Evolutionary conservation across 352 stramenopile genomes (phyloP).

Genomic region (Blastocystis sp.): DNA sequence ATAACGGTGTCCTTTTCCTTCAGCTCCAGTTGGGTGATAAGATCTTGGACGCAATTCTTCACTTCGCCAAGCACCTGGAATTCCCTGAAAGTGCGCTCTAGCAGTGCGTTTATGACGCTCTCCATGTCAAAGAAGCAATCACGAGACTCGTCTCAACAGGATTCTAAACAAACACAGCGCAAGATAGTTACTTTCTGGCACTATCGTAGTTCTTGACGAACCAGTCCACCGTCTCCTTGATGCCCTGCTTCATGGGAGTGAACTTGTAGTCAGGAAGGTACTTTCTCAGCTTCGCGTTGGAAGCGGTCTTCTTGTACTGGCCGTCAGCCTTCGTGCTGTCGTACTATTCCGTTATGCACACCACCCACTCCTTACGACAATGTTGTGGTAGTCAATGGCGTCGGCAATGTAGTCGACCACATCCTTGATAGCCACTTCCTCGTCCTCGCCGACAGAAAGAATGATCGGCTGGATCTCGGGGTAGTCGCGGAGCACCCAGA

Average conservation of each 20-base stretch:
- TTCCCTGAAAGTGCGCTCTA: background rate
- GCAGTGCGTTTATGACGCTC: background rate
- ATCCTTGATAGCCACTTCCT: slow-evolving; percentile 92
- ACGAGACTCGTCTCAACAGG: background rate
- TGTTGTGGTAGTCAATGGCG: slow-evolving; percentile 82
- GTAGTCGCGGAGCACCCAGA: slow-evolving; percentile 87
- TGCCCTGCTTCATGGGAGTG: slow-evolving; percentile 87
- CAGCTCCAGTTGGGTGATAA: slow-evolving; percentile 31
- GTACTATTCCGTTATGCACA: slow-evolving; percentile 82
- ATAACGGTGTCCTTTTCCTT: slow-evolving; percentile 32
- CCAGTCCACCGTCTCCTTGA: slow-evolving; percentile 85
- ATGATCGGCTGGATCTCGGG: slow-evolving; percentile 91
- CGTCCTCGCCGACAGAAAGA: slow-evolving; percentile 89
- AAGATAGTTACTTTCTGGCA: slow-evolving; percentile 79
- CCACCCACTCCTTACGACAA: slow-evolving; percentile 80
- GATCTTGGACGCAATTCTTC: slow-evolving; percentile 23
- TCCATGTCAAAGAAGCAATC: background rate
- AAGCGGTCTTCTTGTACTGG: slow-evolving; percentile 98
- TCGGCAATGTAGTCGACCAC: slow-evolving; percentile 84
- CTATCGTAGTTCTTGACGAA: slow-evolving; percentile 86
- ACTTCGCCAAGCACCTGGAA: slow-evolving; percentile 12
- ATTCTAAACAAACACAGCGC: background rate
- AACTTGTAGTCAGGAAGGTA: slow-evolving; percentile 91
- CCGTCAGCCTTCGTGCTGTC: slow-evolving; percentile 93
- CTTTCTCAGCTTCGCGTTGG: slow-evolving; percentile 90